Conservation (phyloP, 2,329 filamentous ascomycete species). For the Waltergamsia citrina region DNA sequence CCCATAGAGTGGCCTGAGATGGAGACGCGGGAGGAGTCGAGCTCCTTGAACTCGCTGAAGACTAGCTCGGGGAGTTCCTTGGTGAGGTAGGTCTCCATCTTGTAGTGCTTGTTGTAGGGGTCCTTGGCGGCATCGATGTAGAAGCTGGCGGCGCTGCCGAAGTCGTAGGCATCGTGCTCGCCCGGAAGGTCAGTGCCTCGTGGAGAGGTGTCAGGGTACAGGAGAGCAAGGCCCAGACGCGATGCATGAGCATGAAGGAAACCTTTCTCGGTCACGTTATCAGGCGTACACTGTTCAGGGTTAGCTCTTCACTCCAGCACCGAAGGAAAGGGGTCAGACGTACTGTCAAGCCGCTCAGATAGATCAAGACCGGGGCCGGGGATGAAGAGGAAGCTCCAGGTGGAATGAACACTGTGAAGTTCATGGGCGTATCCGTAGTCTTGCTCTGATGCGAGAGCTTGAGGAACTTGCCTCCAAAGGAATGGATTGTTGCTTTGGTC, state of each 20-base stretch:
- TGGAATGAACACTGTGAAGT: conserved; percentile 85
- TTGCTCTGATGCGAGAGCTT: conserved; percentile 83
- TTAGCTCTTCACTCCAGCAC: no score
- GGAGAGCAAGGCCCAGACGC: conserved; percentile 75
- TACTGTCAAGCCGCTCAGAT: conserved; percentile 87
- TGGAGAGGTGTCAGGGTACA: conserved; percentile 93
- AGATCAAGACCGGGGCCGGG: conserved; percentile 76
- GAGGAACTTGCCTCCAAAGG: conserved; percentile 87
- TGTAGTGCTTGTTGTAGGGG: conserved; percentile 72
- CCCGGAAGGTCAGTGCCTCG: conserved; percentile 72
- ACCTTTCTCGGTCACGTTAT: conserved; percentile 74
- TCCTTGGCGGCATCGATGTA: conserved; percentile 78
- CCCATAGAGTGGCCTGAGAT: conserved; percentile 97
- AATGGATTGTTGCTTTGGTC: conserved; percentile 80
- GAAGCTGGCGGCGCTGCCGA: conserved; percentile 86
- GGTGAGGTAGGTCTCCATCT: conserved; percentile 93
- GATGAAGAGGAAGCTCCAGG: conserved; percentile 47
- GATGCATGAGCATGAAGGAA: conserved; percentile 85
- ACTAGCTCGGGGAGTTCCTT: conserved; percentile 73
- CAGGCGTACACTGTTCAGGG: conserved; percentile 92
- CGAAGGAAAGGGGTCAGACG: no score
- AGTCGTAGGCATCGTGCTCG: conserved; percentile 85
- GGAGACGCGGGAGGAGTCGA: conserved; percentile 64
- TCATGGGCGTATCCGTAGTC: conserved; percentile 79
- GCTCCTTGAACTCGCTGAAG: conserved; percentile 57